Evolutionary conservation across 176 grass and related monocot genomes (phyloP).

Genomic region (Zoysia pacifica): DNA sequence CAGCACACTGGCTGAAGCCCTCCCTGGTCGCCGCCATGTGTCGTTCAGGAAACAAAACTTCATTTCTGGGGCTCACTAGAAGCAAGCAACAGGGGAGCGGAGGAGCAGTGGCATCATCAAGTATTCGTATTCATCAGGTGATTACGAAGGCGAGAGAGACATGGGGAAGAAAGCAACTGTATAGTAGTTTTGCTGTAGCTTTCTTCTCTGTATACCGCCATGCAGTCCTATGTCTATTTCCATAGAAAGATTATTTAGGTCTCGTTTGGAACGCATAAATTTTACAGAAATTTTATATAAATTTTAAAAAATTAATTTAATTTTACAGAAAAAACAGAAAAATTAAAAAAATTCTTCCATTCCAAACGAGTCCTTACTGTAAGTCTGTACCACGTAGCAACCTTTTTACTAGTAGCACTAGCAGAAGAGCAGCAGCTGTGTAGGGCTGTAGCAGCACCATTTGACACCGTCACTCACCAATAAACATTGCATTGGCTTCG

Average conservation of each 20-base stretch:
- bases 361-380: too few species aligned
- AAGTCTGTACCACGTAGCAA: background rate
- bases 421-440: background rate
- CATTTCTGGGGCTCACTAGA: background rate
- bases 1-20: constrained; percentile 40
- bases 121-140: constrained; percentile 9
- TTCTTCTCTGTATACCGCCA: constrained; percentile 39
- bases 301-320: too few species aligned
- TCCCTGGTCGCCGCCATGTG: background rate
- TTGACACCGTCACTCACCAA: constrained; percentile 25
- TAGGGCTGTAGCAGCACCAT: background rate
- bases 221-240: constrained; percentile 20
- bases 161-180: constrained; percentile 48
- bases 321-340: too few species aligned
- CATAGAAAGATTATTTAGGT: background rate
- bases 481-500: constrained; percentile 11
- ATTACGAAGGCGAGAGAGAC: background rate
- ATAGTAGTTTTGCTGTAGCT: constrained; percentile 70
- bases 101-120: constrained; percentile 52
- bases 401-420: too few species aligned
- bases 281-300: too few species aligned
- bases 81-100: constrained; percentile 17
- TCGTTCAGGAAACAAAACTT: background rate
- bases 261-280: too few species aligned
- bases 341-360: too few species aligned